Evolutionary conservation across 257 asterid genomes (phyloP).

Genomic region (Jacaranda mimosifolia): DNA sequence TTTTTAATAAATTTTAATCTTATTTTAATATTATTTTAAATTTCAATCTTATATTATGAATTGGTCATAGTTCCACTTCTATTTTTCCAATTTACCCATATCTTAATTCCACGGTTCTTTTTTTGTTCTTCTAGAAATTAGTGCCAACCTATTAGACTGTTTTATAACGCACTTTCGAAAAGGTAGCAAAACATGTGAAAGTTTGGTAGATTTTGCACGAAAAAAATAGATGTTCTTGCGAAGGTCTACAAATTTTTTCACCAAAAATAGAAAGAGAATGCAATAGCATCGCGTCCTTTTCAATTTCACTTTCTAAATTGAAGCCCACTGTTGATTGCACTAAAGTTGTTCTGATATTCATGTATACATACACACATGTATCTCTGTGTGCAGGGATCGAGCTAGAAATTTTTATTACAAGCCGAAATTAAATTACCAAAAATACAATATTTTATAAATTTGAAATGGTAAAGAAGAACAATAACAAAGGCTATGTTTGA

Average conservation of each 20-base stretch:
- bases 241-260: neutral
- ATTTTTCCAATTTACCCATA: no score
- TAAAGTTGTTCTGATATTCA: neutral
- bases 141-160: neutral
- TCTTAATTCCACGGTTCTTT: neutral
- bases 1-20: no score
- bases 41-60: no score
- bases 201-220: constrained; percentile 3
- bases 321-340: neutral
- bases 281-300: constrained; percentile 25
- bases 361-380: no score
- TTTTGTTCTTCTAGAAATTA: neutral
- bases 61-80: no score
- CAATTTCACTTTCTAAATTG: neutral
- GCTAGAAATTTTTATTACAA: no score
- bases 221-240: neutral
- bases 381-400: no score
- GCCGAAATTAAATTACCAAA: no score
- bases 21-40: no score
- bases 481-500: no score
- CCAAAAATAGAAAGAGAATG: constrained; percentile 23
- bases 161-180: constrained; percentile 22
- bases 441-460: no score
- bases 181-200: constrained; percentile 35
- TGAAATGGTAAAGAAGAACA: no score